Evolutionary conservation across 179 eudicot species (phyloP), one percentile per base, ranked within the genome.

Genomic region (Gypsophila paniculata): DNA sequence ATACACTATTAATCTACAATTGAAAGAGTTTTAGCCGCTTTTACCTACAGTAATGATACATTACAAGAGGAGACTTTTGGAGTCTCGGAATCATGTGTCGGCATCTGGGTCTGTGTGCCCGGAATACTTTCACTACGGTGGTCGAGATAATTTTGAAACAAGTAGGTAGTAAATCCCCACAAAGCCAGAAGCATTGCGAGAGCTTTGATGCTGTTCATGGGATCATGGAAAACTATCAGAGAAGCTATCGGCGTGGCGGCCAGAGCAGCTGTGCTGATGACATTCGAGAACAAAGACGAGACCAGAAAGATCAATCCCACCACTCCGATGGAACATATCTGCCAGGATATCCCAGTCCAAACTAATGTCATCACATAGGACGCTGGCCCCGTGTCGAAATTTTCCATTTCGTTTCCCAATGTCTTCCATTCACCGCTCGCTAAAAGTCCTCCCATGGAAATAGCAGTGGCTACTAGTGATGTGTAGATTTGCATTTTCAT

Each of bases 241-340:
- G 98, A 74, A 42, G 90, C 91, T 19, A 93, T 60, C 17, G 98
- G 98, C 14, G 86, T 84, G 57, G 82, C 80, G 19, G 89, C 87
- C 74, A 93, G 78, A 15, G 96, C 87, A 48, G 85, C 82, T 8
- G 96, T 91, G 65, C 93, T 85, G 15, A 89, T 85, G 19, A 85
- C 98, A 70, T 93, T 93, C 2, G 98, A 91, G 70, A 93, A 93
- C 12, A 93, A 79, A 3, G 98, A 91, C 5, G 97, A 89, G 32
- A 85, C 97, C 79, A 86, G 68, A 54, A 85, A 91, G 13, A 93
- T 83, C 82, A 91, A 85, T 0, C 98, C 96, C 34, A 91, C 83
- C 0, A 84, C 88, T 49, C 98, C 96, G 17, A 93, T 86, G 0
- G 87, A 88, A 67, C 84, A 81, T 10, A 93, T 67, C 76, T 91